Conservation (phyloP, 805 yeast genomes). For the Metschnikowia lochheadii region DNA sequence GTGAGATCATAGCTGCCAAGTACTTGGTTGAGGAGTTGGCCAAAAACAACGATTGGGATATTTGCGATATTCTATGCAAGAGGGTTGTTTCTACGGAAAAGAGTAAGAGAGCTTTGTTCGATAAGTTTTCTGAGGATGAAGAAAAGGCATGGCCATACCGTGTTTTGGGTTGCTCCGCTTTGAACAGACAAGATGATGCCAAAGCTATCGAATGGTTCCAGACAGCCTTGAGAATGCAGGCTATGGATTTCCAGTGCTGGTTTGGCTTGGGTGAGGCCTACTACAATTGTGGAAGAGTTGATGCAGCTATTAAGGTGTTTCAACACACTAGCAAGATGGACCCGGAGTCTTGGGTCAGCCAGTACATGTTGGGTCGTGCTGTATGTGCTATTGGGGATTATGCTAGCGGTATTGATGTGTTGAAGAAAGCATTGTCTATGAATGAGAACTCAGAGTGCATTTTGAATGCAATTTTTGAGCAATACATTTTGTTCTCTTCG, state of each 20-base stretch:
- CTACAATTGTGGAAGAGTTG: conserved; percentile 74
- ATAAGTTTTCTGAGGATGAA: conserved; percentile 23
- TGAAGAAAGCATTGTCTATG: conserved; percentile 38
- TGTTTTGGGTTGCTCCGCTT: conserved; percentile 72
- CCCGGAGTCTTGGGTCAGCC: conserved; percentile 55
- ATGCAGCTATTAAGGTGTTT: conserved; percentile 84
- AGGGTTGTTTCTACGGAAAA: conserved; percentile 62
- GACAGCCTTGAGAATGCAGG: conserved; percentile 66
- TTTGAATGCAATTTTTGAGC: conserved; percentile 52
- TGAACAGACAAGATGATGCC: conserved; percentile 67
- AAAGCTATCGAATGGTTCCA: conserved; percentile 89
- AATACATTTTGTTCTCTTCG: conserved; percentile 51
- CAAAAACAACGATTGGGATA: conserved; percentile 69
- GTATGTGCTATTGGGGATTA: conserved; percentile 62
- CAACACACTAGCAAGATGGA: conserved; percentile 55
- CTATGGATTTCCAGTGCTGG: conserved; percentile 79
- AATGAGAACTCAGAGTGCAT: conserved; percentile 47
- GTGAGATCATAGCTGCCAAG: conserved; percentile 71
- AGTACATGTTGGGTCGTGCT: conserved; percentile 64
- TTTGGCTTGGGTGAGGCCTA: conserved; percentile 97
- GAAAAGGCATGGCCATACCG: conserved; percentile 81
- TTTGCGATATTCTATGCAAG: conserved; percentile 70
- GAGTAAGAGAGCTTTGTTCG: conserved; percentile 45
- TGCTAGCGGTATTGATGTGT: conserved; percentile 50
- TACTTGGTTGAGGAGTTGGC: conserved; percentile 71